Evolutionary conservation across 352 stramenopile genomes (phyloP).

Genomic region (Phytophthora cactorum): DNA sequence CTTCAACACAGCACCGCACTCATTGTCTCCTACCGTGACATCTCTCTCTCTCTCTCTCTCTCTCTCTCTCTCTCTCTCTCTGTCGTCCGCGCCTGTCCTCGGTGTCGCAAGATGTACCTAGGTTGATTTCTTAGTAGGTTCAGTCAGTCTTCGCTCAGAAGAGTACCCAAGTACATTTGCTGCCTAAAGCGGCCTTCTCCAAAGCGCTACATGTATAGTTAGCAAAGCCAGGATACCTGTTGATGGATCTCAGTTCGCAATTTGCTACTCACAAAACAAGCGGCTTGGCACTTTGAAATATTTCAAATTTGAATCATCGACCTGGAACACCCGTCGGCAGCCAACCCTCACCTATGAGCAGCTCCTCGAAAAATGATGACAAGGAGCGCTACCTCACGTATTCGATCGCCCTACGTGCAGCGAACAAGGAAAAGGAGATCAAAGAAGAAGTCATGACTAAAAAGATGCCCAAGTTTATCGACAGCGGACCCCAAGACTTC

Average conservation of each 20-base stretch:
- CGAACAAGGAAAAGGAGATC: constrained; percentile 8
- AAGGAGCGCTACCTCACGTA: constrained; percentile 19
- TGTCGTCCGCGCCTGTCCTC: no score
- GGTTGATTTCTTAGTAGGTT: no score
- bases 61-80: no score
- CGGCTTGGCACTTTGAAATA: constrained; percentile 18
- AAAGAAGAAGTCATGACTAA: constrained; percentile 17
- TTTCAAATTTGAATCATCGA: constrained; percentile 12
- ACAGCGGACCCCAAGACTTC: constrained; percentile 14
- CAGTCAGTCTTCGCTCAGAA: no score
- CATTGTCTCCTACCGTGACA: no score
- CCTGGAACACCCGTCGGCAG: constrained; percentile 13
- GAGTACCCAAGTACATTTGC: no score
- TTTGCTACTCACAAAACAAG: constrained; percentile 2
- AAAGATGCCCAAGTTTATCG: constrained; percentile 25
- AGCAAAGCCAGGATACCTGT: no score
- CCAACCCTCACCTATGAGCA: neutral
- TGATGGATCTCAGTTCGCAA: constrained; percentile 3
- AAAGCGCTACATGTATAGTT: no score
- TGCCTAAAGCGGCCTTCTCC: no score
- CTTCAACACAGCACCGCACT: no score
- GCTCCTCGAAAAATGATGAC: constrained; percentile 11
- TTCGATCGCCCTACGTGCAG: constrained; percentile 1
- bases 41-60: no score
- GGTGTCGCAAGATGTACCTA: no score